A percentile compares a stretch with the other conserved stretches of the same genome.
Conservation (phyloP, 2,329 filamentous ascomycete genomes). For the Bimuria novae-zelandiae region DNA sequence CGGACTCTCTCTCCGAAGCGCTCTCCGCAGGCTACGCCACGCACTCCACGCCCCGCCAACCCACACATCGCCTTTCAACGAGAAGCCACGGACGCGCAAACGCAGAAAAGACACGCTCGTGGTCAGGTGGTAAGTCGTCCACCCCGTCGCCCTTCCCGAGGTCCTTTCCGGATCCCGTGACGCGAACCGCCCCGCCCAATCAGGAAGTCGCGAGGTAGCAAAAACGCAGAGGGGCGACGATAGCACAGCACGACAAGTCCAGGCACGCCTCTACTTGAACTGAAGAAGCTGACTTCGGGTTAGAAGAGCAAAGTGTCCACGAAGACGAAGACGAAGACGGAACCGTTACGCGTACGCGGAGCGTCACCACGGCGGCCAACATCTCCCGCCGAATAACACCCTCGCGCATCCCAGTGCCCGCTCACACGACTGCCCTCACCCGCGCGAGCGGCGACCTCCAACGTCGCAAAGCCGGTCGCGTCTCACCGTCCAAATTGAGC, state of each 20-base stretch:
- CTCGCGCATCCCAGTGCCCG: conserved; percentile 9
- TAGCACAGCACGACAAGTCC: no score
- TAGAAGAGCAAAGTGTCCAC: not conserved
- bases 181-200: no score
- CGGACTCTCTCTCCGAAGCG: conserved; percentile 19
- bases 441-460: not conserved
- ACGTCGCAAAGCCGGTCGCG: conserved; percentile 1
- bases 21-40: conserved; percentile 9
- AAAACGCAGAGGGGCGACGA: no score
- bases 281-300: no score
- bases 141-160: no score
- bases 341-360: not conserved
- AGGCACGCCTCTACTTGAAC: no score
- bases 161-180: not conserved
- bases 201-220: no score
- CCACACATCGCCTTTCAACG: not conserved
- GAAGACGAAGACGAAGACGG: not conserved
- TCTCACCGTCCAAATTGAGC: conserved; percentile 6
- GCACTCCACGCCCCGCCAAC: not conserved
- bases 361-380: not conserved
- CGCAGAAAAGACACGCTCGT: not conserved
- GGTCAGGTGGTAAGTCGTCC: conserved; percentile 1
- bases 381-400: not conserved
- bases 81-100: not conserved
- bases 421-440: not conserved